phyloP scores from a whole-genome alignment of 805 yeast genomes.

The Lipomyces lipofer region DNA sequence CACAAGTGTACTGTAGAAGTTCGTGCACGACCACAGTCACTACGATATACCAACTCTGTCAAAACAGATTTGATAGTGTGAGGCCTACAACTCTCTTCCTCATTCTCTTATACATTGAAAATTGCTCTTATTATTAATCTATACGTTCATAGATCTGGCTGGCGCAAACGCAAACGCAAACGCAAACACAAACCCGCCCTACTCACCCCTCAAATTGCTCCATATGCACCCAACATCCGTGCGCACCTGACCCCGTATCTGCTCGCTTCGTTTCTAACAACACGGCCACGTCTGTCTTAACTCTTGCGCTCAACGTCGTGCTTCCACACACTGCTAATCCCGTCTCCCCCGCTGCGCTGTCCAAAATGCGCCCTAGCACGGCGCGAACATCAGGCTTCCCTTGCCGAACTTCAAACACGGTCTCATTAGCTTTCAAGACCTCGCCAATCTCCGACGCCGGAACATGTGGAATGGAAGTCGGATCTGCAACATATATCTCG shows the following conservation, averaged over 20 bases:
- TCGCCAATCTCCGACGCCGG: no score
- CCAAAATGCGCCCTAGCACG: conserved; percentile 5
- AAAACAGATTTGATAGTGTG: no score
- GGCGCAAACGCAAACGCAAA: no score
- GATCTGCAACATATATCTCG: conserved; percentile 2
- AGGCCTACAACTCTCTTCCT: no score
- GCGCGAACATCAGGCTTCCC: conserved; percentile 14
- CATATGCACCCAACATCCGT: conserved; percentile 32
- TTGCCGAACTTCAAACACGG: neutral
- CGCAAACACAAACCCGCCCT: no score
- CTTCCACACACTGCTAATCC: conserved; percentile 33
- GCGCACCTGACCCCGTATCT: conserved; percentile 31
- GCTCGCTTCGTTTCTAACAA: conserved; percentile 31
- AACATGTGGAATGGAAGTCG: neutral
- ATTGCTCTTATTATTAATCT: no score
- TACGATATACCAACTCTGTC: no score
- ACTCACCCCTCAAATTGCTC: conserved; percentile 22
- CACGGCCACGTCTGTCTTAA: conserved; percentile 22
- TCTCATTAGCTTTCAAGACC: neutral
- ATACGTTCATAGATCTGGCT: no score
- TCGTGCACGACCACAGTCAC: no score
- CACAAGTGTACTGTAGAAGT: no score
- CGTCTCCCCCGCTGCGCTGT: conserved; percentile 28
- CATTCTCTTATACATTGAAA: no score
- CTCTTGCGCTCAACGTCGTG: conserved; percentile 3